phyloP scores from a whole-genome alignment of 768 basidiomycete species.

The Erythrobasidium yunnanense region DNA sequence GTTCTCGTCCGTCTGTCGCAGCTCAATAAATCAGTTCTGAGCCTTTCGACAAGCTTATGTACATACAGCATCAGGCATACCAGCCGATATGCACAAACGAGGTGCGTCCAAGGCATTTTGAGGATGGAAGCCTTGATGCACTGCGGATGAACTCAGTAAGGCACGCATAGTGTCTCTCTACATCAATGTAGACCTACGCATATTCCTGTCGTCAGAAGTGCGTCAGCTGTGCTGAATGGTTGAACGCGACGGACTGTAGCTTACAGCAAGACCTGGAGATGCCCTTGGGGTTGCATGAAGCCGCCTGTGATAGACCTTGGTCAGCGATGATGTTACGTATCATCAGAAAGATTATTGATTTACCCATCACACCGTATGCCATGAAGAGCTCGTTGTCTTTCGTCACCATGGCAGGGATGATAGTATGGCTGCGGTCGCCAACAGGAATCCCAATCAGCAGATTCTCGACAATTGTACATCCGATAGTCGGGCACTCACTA shows the following conservation, averaged over 20 bases:
- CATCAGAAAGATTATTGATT: not conserved
- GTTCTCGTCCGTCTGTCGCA: slow-evolving; percentile 33
- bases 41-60: not conserved
- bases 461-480: too few relatives aligned
- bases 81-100: slow-evolving; percentile 88
- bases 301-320: not conserved
- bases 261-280: slow-evolving; percentile 67
- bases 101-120: slow-evolving; percentile 90
- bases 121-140: slow-evolving; percentile 71
- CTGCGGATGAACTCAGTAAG: slow-evolving; percentile 49
- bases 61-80: slow-evolving; percentile 51
- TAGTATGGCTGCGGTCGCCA: slow-evolving; percentile 30
- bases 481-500: slow-evolving; percentile 42
- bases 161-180: not conserved
- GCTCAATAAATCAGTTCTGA: not conserved
- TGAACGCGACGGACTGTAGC: not conserved
- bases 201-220: not conserved
- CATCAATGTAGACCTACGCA: not conserved
- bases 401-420: slow-evolving; percentile 52
- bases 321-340: slow-evolving; percentile 46
- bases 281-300: slow-evolving; percentile 69
- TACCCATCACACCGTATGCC: slow-evolving; percentile 48
- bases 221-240: too few relatives aligned
- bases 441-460: not conserved
- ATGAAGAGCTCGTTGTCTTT: slow-evolving; percentile 58